Conservation (phyloP, 177 flowering plant genomes). For the Vitis hybrid region DNA sequence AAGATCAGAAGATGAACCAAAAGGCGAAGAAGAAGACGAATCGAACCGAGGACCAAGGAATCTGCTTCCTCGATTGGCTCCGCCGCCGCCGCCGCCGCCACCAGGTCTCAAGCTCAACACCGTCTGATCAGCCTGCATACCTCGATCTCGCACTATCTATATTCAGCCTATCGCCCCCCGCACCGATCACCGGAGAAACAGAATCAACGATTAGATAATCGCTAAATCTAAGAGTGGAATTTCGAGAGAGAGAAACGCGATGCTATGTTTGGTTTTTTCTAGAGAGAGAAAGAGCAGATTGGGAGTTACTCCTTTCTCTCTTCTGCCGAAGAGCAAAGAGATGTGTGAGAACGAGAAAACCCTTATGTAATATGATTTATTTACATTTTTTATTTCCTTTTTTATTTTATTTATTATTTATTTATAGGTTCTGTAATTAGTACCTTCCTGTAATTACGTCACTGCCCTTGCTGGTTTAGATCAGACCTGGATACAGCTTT, state of each 20-base stretch:
- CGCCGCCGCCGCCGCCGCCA: conserved; percentile 50
- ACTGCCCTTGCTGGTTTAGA: neutral
- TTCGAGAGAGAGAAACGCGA: neutral
- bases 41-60: conserved; percentile 57
- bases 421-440: too few relatives aligned
- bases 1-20: conserved; percentile 56
- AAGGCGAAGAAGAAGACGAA: conserved; percentile 33
- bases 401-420: neutral
- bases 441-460: neutral
- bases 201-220: conserved; percentile 5
- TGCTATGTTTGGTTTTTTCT: neutral
- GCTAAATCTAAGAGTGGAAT: conserved; percentile 12
- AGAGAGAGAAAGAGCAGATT: conserved; percentile 4
- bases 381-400: neutral
- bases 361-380: conserved; percentile 1
- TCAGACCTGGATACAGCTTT: neutral
- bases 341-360: conserved; percentile 9
- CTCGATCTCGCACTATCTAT: conserved; percentile 29
- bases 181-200: conserved; percentile 1
- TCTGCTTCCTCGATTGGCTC: conserved; percentile 62
- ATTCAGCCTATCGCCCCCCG: conserved; percentile 14
- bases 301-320: conserved; percentile 18
- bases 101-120: conserved; percentile 95
- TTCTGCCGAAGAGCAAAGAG: conserved; percentile 19
- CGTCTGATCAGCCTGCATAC: conserved; percentile 96